Conservation (phyloP, 257 asterid genomes). For the Apocynum venetum region DNA sequence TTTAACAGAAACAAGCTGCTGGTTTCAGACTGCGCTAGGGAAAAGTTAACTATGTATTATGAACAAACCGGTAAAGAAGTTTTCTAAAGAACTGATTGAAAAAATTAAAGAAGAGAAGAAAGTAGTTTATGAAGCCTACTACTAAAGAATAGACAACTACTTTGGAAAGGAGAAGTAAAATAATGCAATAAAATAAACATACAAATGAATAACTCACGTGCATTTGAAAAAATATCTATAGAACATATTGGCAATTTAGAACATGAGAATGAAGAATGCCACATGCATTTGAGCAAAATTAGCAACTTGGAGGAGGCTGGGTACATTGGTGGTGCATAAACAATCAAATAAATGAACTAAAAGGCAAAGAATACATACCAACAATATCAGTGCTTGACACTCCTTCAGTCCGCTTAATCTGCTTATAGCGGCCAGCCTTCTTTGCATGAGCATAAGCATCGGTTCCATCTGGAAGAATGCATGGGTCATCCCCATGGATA, state of each 20-base stretch:
- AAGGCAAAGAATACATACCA: constrained; percentile 42
- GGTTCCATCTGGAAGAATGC: constrained; percentile 88
- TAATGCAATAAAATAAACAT: neutral
- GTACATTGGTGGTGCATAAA: neutral
- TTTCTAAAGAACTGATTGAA: neutral
- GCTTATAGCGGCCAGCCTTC: constrained; percentile 90
- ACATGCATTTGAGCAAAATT: neutral
- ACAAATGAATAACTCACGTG: too few relatives aligned
- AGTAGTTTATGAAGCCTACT: neutral
- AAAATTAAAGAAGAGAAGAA: neutral
- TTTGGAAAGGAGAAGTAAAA: neutral
- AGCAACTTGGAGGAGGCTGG: neutral
- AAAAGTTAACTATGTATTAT: neutral
- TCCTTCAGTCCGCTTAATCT: constrained; percentile 95
- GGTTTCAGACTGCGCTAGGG: neutral
- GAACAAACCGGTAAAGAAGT: neutral
- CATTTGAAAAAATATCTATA: neutral
- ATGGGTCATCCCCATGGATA: constrained; percentile 95
- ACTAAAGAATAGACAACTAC: neutral
- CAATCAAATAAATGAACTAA: constrained; percentile 8
- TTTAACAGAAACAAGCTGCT: neutral
- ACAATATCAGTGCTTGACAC: constrained; percentile 95
- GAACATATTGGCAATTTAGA: neutral
- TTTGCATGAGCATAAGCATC: constrained; percentile 98
- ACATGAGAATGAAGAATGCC: neutral